Percentiles rank a stretch among this genome's conserved stretches.
These are phyloP conservation scores for Rhododendron griersonianum DNA, from an alignment of 148 eudicot species.

Conservation along the genomic window DNA sequence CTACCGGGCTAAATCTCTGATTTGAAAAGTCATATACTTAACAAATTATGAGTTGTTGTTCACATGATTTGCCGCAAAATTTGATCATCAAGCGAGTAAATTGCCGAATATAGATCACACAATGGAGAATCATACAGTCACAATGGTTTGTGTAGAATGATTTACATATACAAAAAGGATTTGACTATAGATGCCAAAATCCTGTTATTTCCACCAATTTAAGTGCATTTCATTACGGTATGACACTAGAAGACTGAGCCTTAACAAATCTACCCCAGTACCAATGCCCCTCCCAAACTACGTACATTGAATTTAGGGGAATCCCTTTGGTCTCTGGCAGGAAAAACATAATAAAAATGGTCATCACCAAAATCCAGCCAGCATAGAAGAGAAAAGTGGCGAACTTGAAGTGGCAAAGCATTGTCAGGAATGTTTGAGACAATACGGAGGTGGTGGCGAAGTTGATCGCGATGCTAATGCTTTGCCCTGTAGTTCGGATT, in stretches of 20 bases:
- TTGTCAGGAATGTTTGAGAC: conserved; percentile 51
- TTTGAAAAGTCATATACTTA: too few species aligned
- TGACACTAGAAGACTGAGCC: conserved; percentile 10
- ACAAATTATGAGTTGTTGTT: too few species aligned
- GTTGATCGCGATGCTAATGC: conserved; percentile 41
- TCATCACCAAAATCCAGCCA: conserved; percentile 48
- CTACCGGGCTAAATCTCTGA: too few species aligned
- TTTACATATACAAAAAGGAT: neutral
- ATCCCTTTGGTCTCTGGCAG: conserved; percentile 63
- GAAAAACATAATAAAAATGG: conserved; percentile 40
- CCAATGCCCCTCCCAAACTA: conserved; percentile 62
- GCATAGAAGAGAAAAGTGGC: conserved; percentile 53
- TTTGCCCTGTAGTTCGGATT: conserved; percentile 50
- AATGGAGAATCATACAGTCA: neutral
- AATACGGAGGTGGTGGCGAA: conserved; percentile 42
- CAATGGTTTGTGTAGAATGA: neutral
- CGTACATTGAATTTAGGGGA: conserved; percentile 47
- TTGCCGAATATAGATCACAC: neutral
- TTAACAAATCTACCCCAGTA: conserved; percentile 51
- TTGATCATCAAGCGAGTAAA: neutral
- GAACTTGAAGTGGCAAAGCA: conserved; percentile 56
- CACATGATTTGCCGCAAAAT: neutral
- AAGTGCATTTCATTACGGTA: neutral
- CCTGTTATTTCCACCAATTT: neutral
- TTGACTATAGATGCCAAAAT: neutral